Percentiles rank a stretch among this genome's conserved stretches.
These are phyloP conservation scores for Hypoxylon lienhwacheense DNA, from an alignment of 495 filamentous ascomycete species.

Conservation along the genomic window DNA sequence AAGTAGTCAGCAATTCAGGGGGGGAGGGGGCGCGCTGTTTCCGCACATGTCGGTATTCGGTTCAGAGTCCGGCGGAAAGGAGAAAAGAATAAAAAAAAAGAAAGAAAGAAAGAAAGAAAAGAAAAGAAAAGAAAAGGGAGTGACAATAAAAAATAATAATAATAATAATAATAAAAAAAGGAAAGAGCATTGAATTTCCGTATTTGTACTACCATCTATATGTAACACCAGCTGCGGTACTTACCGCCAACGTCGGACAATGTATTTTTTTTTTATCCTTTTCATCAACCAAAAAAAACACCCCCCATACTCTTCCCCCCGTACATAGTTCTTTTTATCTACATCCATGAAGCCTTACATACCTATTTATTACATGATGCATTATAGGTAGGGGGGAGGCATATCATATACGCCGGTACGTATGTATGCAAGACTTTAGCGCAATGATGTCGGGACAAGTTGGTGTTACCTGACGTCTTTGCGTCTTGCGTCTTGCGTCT, in stretches of 20 bases:
- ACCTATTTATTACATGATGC: neutral
- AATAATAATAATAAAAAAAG: too few species aligned
- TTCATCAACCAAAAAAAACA: too few species aligned
- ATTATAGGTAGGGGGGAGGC: neutral
- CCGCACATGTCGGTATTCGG: conserved; percentile 35
- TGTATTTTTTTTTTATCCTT: too few species aligned
- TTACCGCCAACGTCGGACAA: conserved; percentile 20
- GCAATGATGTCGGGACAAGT: conserved; percentile 1
- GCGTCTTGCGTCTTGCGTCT: too few species aligned
- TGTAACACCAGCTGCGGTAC: conserved; percentile 6
- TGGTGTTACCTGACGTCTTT: conserved; percentile 23
- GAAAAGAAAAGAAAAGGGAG: neutral
- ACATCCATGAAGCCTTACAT: too few species aligned
- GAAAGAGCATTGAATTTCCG: conserved; percentile 4
- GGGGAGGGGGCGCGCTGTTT: conserved; percentile 18
- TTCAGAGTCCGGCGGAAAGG: conserved; percentile 16
- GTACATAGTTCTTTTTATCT: too few species aligned
- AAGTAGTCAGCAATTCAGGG: conserved; percentile 4
- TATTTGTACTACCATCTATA: too few species aligned
- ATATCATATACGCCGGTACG: too few species aligned
- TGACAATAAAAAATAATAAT: too few species aligned
- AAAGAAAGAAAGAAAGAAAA: conserved; percentile 1
- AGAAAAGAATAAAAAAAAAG: conserved; percentile 4
- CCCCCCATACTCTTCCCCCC: too few species aligned
- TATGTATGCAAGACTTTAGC: conserved; percentile 5